A percentile compares a stretch with the other conserved stretches of the same genome.
Conservation (phyloP, 805 yeast species). For the Sugiyamaella smithiae region DNA sequence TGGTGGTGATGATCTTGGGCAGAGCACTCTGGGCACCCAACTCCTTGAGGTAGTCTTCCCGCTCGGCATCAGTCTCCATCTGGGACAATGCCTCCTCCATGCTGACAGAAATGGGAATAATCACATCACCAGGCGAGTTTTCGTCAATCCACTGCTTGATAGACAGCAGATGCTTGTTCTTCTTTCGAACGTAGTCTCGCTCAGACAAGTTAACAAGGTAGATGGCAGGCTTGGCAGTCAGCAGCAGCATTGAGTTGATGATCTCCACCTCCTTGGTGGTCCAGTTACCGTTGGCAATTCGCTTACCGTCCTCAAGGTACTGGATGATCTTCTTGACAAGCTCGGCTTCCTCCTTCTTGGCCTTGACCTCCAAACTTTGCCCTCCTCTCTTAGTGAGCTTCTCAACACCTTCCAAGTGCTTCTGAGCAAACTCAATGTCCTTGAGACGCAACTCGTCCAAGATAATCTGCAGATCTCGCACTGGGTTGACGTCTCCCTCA, state of each 20-base stretch:
- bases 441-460: conserved; percentile 88
- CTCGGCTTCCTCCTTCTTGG: conserved; percentile 41
- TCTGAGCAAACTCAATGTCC: conserved; percentile 92
- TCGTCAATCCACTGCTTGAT: conserved; percentile 90
- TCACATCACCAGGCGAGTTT: conserved; percentile 83
- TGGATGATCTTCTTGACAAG: conserved; percentile 72
- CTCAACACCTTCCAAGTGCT: conserved; percentile 73
- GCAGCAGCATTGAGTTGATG: conserved; percentile 78
- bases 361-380: conserved; percentile 63
- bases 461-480: conserved; percentile 89
- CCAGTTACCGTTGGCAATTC: conserved; percentile 88
- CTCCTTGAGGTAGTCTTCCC: conserved; percentile 69
- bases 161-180: conserved; percentile 77
- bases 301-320: conserved; percentile 76
- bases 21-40: conserved; percentile 75
- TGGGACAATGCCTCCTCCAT: conserved; percentile 88
- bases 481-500: conserved; percentile 95
- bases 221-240: conserved; percentile 95
- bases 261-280: conserved; percentile 84
- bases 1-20: conserved; percentile 79
- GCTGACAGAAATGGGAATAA: conserved; percentile 90
- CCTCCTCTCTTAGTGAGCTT: conserved; percentile 85
- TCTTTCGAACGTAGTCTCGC: conserved; percentile 80
- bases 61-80: conserved; percentile 81
- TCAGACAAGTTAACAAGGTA: conserved; percentile 88